Percentiles rank a stretch among this genome's conserved stretches.
Conservation (phyloP, 2,329 filamentous ascomycete genomes). For the Botrytis hyacinthi region DNA sequence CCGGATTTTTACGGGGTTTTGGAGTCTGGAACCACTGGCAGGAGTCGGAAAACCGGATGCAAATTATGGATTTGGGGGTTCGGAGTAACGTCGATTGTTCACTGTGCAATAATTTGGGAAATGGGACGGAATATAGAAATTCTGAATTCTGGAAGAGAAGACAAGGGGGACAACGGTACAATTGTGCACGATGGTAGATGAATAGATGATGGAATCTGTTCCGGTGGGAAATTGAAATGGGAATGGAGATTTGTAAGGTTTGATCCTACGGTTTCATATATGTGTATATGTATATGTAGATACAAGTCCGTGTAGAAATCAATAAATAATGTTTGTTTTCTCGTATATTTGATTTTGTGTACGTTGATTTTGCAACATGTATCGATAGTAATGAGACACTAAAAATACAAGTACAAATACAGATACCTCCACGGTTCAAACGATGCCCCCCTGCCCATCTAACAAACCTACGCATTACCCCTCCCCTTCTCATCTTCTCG, state of each 20-base stretch:
- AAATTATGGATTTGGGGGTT: neutral
- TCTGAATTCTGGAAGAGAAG: neutral
- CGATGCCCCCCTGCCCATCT: neutral
- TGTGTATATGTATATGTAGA: neutral
- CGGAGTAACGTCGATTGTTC: neutral
- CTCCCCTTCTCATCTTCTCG: neutral
- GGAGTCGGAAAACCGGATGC: neutral
- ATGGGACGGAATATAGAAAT: neutral
- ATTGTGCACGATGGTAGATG: neutral
- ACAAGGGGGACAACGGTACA: neutral
- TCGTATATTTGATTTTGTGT: neutral
- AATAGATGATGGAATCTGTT: neutral
- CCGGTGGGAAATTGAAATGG: neutral
- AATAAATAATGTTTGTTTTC: neutral
- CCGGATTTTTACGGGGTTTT: too few relatives aligned
- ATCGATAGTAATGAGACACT: neutral
- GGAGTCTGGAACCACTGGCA: neutral
- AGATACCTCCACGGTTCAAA: neutral
- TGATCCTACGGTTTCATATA: neutral
- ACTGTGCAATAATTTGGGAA: neutral
- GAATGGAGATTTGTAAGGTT: neutral
- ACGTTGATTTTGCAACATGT: neutral
- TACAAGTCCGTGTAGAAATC: neutral
- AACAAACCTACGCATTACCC: neutral
- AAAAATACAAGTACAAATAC: neutral